phyloP scores from a whole-genome alignment of 2,329 filamentous ascomycete species.

The Arthrobotrys musiformis region DNA sequence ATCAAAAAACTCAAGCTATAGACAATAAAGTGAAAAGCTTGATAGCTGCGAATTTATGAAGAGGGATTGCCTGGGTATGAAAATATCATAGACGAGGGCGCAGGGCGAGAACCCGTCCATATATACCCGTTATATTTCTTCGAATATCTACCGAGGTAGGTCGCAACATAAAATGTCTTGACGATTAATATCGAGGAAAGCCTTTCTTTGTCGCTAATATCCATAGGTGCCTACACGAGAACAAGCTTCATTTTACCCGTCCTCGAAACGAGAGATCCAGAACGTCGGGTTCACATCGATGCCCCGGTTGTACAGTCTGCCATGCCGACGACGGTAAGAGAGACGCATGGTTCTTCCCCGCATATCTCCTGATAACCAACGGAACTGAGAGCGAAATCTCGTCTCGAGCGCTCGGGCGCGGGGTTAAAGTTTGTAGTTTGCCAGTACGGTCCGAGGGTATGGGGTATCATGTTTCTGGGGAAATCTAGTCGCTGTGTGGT shows the following conservation, averaged over 20 bases:
- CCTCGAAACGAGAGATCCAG: constrained; percentile 49
- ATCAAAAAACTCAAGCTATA: constrained; percentile 18
- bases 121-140: not conserved
- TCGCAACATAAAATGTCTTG: not conserved
- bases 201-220: not conserved
- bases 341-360: constrained; percentile 15
- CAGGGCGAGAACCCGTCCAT: not conserved
- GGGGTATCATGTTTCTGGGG: constrained; percentile 36
- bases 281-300: constrained; percentile 6
- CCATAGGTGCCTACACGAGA: not conserved
- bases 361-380: constrained; percentile 12
- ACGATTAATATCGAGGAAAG: not conserved
- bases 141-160: not conserved
- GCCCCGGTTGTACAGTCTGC: not conserved
- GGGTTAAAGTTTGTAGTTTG: not conserved
- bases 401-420: constrained; percentile 26
- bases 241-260: constrained; percentile 47
- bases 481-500: not conserved
- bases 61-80: constrained; percentile 4
- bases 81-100: too few relatives aligned
- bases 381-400: not conserved
- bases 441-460: constrained; percentile 27
- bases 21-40: not conserved
- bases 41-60: not conserved
- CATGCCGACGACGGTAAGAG: too few relatives aligned